These are phyloP conservation scores for Pythium sukuiense DNA, from an alignment of 352 stramenopile genomes.

Conservation along the genomic window DNA sequence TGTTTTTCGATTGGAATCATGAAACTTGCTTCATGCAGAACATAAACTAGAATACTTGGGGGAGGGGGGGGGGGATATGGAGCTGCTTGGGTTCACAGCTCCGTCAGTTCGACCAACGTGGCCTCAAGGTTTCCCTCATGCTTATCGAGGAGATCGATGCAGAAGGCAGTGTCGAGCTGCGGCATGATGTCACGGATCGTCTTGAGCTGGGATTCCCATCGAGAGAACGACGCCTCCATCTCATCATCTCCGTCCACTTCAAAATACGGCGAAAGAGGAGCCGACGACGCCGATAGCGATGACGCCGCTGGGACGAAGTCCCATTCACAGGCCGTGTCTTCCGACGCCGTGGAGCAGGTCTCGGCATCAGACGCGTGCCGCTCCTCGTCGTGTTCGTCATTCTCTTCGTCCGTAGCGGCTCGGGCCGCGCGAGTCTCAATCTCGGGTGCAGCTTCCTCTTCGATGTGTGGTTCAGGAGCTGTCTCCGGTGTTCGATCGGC, in stretches of 20 bases:
- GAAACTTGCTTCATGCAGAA: slow-evolving; percentile 8
- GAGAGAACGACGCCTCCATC: slow-evolving; percentile 20
- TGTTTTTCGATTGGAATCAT: background rate
- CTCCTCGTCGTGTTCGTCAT: slow-evolving; percentile 9
- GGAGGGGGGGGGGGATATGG: background rate
- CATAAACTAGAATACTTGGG: background rate
- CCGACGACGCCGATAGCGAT: background rate
- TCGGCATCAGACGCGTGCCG: slow-evolving; percentile 60
- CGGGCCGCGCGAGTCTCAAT: background rate
- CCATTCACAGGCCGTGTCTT: slow-evolving; percentile 48
- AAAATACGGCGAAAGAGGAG: slow-evolving; percentile 20
- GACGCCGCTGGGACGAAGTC: slow-evolving; percentile 35
- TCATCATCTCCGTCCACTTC: slow-evolving; percentile 36
- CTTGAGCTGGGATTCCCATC: slow-evolving; percentile 45
- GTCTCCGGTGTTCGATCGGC: background rate
- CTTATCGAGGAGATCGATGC: slow-evolving; percentile 48
- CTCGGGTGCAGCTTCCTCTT: background rate
- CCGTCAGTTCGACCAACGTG: slow-evolving; percentile 59
- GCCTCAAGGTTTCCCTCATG: slow-evolving; percentile 62
- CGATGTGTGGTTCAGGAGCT: background rate
- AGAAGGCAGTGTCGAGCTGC: slow-evolving; percentile 43
- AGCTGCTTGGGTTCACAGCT: slow-evolving; percentile 37
- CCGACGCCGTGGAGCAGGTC: slow-evolving; percentile 47
- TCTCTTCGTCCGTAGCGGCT: slow-evolving; percentile 8
- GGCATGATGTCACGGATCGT: slow-evolving; percentile 56